Percentiles rank a stretch among this genome's conserved stretches.
These are phyloP conservation scores for Diaporthe eres DNA, from an alignment of 2,329 filamentous ascomycete species.

Conservation along the genomic window DNA sequence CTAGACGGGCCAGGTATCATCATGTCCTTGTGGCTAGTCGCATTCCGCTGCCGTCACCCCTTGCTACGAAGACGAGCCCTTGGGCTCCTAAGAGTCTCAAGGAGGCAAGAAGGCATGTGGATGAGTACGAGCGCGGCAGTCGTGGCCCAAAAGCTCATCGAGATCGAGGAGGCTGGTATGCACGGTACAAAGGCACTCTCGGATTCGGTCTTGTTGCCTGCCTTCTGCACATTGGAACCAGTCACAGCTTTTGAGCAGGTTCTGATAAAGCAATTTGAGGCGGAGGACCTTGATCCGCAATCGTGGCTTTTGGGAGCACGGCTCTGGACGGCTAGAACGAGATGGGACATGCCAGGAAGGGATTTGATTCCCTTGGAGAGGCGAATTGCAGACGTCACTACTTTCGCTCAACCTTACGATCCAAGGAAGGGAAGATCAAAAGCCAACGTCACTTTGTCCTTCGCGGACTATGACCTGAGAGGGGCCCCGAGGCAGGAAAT, in stretches of 20 bases:
- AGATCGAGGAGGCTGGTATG: conserved; percentile 41
- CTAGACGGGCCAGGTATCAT: conserved; percentile 51
- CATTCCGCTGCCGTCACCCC: conserved; percentile 51
- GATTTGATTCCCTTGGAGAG: conserved; percentile 17
- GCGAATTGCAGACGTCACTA: conserved; percentile 19
- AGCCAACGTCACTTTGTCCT: conserved; percentile 21
- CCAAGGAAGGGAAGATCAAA: conserved; percentile 24
- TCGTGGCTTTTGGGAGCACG: conserved; percentile 8
- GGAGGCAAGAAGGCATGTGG: conserved; percentile 53
- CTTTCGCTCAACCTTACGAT: conserved; percentile 28
- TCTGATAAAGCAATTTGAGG: conserved; percentile 12
- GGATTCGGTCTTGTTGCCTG: background rate
- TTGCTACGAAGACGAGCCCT: conserved; percentile 48
- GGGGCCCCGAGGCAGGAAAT: background rate
- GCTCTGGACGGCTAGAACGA: background rate
- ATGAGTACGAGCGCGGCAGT: conserved; percentile 49
- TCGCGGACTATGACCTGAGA: background rate
- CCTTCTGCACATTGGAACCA: background rate
- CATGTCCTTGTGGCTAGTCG: conserved; percentile 48
- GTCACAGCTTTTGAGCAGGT: conserved; percentile 22
- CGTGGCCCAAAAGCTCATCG: conserved; percentile 45
- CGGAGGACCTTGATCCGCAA: conserved; percentile 28
- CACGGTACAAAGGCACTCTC: background rate
- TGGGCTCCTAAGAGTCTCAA: conserved; percentile 45
- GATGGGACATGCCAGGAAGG: conserved; percentile 26